Base-by-base conservation (phyloP, 2,329 filamentous ascomycete genomes). In the Hypoxylon sp. region DNA sequence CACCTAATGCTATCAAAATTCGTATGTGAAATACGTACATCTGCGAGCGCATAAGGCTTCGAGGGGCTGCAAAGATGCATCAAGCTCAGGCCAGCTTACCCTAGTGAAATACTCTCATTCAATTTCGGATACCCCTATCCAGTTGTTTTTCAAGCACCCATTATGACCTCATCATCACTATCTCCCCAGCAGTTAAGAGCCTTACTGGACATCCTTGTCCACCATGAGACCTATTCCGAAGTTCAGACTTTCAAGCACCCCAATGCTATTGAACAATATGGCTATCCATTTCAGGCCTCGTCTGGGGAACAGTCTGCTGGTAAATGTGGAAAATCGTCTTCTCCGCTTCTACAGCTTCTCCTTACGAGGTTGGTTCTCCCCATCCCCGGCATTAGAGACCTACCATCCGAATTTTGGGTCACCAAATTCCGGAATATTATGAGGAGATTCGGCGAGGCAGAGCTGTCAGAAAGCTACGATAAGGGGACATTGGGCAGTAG, bases 401-500 rank as follows among this genome's bases (percentile, higher is more conserved):
- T 95, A 2, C 85, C 88, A 0, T 77, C 82, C 1, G 86, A 88
- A 2, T 93, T 92, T 78, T 94, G 91, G 90, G 84, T 83, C 35
- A 82, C 84, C n/a, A 85, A 88, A 49, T 82, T 91, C 25, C 85
- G 88, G 71, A 85, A 85, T 1, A 78, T 93, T 14, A 82, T 93
- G 73, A 81, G 82, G 73, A 85, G 88, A 74, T 82, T 95, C 60
- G 89, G 86, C 7, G 85, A 89, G 33, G 91, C 89, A 1, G 89
- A 93, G 56, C 82, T 95, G 33, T 94, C 91, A 1, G 92, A 95
- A 78, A 94, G 91, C 77, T 95, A 94, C 75, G 92, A 95, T 78
- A 94, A 94, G 79, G 92, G 91, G 13, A 85, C 89, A 0, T 81
- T 95, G 72, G 92, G 92, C 0, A 89, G 90, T 66, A 85, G 92